These are phyloP conservation scores for Bromus sterilis DNA, from an alignment of 176 grass and related monocot genomes.

Conservation along the genomic window DNA sequence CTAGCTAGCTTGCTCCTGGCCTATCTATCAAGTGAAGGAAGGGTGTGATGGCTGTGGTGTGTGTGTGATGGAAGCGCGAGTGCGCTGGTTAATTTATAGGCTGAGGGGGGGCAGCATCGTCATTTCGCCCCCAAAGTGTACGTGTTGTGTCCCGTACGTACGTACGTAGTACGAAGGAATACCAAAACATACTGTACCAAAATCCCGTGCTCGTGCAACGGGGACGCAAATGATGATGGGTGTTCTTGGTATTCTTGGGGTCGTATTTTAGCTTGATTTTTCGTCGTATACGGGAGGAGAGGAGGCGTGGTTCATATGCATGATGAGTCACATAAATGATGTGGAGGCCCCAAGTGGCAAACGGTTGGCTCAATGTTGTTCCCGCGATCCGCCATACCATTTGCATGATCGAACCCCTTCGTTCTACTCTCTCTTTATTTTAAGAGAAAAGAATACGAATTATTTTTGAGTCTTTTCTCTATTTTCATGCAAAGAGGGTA, in stretches of 20 bases:
- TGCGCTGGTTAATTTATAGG: background rate
- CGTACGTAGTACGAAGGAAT: background rate
- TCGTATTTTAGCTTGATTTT: background rate
- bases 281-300: background rate
- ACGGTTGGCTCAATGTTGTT: constrained; percentile 7
- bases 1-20: background rate
- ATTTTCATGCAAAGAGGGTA: background rate
- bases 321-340: constrained; percentile 45
- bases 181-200: background rate
- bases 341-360: constrained; percentile 21
- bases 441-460: background rate
- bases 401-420: background rate
- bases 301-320: constrained; percentile 22
- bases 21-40: background rate
- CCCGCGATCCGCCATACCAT: constrained; percentile 1
- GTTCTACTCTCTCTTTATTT: background rate
- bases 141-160: constrained; percentile 1
- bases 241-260: too few relatives aligned
- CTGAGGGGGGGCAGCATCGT: background rate
- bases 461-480: too few relatives aligned
- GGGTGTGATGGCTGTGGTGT: background rate
- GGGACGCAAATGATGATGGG: too few relatives aligned
- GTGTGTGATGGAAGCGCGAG: background rate
- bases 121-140: background rate
- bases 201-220: background rate